phyloP scores from a whole-genome alignment of 352 stramenopile species.

The Pilasporangium apinafurcum region DNA sequence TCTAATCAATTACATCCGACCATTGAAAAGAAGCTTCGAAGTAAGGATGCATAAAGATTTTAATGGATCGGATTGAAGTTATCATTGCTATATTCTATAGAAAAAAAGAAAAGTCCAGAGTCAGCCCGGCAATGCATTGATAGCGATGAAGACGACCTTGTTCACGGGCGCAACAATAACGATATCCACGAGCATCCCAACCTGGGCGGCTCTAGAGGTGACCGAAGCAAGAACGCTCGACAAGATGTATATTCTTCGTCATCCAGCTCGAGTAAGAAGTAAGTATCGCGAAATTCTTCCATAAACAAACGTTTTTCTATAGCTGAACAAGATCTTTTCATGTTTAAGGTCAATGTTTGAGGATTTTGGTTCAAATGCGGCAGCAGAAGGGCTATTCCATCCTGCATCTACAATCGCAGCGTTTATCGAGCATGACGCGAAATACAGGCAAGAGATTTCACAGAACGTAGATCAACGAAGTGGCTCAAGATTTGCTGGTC shows the following conservation, averaged over 20 bases:
- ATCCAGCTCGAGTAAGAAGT: conserved; percentile 10
- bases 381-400: conserved; percentile 70
- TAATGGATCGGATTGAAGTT: background rate
- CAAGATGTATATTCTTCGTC: conserved; percentile 1
- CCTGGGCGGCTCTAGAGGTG: background rate
- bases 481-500: conserved; percentile 5
- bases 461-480: conserved; percentile 7
- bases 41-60: conserved; percentile 16
- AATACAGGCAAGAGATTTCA: conserved; percentile 15
- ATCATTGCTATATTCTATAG: conserved; percentile 5
- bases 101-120: conserved; percentile 27
- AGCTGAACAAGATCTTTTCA: too few species aligned
- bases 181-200: conserved; percentile 5
- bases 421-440: conserved; percentile 74
- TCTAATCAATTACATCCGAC: conserved; percentile 69
- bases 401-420: conserved; percentile 68
- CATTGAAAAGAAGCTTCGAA: conserved; percentile 59
- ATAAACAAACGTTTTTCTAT: background rate
- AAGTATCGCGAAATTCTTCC: conserved; percentile 5
- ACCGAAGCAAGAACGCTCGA: background rate
- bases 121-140: conserved; percentile 13
- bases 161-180: conserved; percentile 14
- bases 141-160: conserved; percentile 1
- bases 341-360: conserved; percentile 60
- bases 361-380: conserved; percentile 47